phyloP scores from a whole-genome alignment of 257 asterid species.

The Cruciata laevipes region DNA sequence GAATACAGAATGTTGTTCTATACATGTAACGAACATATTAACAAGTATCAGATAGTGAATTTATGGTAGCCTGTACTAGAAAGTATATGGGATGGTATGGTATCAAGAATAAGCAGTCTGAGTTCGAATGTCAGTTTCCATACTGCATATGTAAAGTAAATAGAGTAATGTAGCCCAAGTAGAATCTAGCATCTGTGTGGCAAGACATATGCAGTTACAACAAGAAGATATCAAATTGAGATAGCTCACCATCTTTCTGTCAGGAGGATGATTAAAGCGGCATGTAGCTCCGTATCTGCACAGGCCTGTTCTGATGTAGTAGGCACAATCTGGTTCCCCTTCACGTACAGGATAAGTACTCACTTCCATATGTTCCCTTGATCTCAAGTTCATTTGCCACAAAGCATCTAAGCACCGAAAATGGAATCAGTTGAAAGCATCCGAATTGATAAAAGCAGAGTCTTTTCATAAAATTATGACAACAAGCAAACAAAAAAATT shows the following conservation, averaged over 20 bases:
- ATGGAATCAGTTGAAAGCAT: slow-evolving; percentile 7
- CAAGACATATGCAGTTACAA: neutral
- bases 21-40: neutral
- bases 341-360: slow-evolving; percentile 78
- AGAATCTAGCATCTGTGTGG: neutral
- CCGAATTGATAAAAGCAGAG: neutral
- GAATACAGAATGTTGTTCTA: neutral
- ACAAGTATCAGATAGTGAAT: neutral
- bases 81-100: neutral
- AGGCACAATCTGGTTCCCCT: slow-evolving; percentile 80
- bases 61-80: neutral
- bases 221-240: neutral
- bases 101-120: neutral
- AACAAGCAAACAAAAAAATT: neutral
- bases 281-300: slow-evolving; percentile 87
- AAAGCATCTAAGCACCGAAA: slow-evolving; percentile 41
- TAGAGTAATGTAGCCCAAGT: neutral
- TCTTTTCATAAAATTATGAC: neutral
- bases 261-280: slow-evolving; percentile 82
- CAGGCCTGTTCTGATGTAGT: slow-evolving; percentile 79
- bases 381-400: slow-evolving; percentile 66
- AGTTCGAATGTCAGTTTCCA: neutral
- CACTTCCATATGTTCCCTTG: slow-evolving; percentile 67
- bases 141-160: neutral
- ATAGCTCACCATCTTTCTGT: slow-evolving; percentile 57